Evolutionary conservation across 2,329 filamentous ascomycete genomes (phyloP).

Genomic region (Hymenoscyphus infarciens): DNA sequence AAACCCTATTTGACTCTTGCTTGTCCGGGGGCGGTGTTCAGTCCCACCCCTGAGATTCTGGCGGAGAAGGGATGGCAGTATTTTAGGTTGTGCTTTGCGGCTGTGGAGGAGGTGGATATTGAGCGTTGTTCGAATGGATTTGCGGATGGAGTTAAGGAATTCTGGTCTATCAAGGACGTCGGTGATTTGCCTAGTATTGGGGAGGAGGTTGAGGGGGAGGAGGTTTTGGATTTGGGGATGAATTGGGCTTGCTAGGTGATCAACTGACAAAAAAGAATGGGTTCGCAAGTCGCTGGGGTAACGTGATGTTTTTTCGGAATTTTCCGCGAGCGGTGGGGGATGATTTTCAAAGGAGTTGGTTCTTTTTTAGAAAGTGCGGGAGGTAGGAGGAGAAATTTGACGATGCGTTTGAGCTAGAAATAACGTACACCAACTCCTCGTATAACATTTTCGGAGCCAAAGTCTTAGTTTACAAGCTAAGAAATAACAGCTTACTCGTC

Average conservation of each 20-base stretch:
- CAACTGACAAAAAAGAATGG: not conserved
- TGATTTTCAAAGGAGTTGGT: not conserved
- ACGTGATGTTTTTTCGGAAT: not conserved
- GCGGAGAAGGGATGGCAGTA: slow-evolving; percentile 64
- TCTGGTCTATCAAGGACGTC: slow-evolving; percentile 71
- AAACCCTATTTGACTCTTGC: slow-evolving; percentile 68
- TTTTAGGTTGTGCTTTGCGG: slow-evolving; percentile 79
- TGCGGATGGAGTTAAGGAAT: slow-evolving; percentile 64
- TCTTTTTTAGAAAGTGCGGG: not conserved
- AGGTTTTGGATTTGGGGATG: slow-evolving; percentile 26
- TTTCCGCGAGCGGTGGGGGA: not conserved
- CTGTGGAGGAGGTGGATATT: slow-evolving; percentile 70
- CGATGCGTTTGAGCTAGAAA: no score
- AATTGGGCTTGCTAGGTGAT: slow-evolving; percentile 26
- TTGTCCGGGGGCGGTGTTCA: slow-evolving; percentile 71
- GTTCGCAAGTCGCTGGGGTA: not conserved
- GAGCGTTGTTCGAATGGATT: slow-evolving; percentile 60
- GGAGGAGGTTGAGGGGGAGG: slow-evolving; percentile 41
- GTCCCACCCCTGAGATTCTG: slow-evolving; percentile 58
- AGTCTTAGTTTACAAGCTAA: no score
- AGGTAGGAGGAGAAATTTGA: no score
- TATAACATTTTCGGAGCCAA: no score
- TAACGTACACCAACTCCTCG: no score
- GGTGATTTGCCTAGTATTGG: slow-evolving; percentile 46
- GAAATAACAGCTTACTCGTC: no score